A percentile compares a stretch with the other conserved stretches of the same genome.
These are phyloP conservation scores for Pichia sp. DNA, from an alignment of 1,139 yeast genomes.

Conservation along the genomic window DNA sequence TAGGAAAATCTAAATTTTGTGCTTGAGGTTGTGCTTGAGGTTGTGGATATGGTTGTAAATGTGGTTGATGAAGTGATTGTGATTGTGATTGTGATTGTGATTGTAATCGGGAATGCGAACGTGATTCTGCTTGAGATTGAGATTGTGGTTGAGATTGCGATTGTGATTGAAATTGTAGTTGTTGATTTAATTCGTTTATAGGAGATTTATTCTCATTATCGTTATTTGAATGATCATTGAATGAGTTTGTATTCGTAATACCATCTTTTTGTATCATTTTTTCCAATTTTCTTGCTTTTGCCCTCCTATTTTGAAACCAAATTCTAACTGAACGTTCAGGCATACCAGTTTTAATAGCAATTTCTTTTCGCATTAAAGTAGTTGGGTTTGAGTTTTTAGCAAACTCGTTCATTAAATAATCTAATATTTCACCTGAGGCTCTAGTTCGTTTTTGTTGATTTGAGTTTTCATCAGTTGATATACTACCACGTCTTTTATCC, in stretches of 20 bases:
- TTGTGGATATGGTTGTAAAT: not conserved
- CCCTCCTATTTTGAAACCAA: constrained; percentile 92
- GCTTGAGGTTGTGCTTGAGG: not conserved
- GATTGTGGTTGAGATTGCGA: not conserved
- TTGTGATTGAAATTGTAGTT: not conserved
- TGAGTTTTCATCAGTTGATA: constrained; percentile 4
- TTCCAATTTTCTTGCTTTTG: constrained; percentile 63
- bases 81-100: not conserved
- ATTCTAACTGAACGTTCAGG: constrained; percentile 87
- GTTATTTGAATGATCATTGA: not conserved
- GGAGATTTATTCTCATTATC: not conserved
- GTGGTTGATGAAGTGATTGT: not conserved
- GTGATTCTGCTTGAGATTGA: not conserved
- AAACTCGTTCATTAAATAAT: constrained; percentile 63
- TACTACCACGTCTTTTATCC: constrained; percentile 11
- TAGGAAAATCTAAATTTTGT: not conserved
- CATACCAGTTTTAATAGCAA: constrained; percentile 75
- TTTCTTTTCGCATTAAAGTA: constrained; percentile 60
- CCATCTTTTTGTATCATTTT: constrained; percentile 38
- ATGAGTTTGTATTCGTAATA: not conserved
- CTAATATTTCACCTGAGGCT: constrained; percentile 82
- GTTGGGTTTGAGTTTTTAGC: constrained; percentile 66
- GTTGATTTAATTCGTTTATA: too few relatives aligned
- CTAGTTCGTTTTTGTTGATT: constrained; percentile 39
- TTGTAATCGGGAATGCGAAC: not conserved